Conservation (phyloP, 2,329 filamentous ascomycete species). For the Bipolaris victoriae region DNA sequence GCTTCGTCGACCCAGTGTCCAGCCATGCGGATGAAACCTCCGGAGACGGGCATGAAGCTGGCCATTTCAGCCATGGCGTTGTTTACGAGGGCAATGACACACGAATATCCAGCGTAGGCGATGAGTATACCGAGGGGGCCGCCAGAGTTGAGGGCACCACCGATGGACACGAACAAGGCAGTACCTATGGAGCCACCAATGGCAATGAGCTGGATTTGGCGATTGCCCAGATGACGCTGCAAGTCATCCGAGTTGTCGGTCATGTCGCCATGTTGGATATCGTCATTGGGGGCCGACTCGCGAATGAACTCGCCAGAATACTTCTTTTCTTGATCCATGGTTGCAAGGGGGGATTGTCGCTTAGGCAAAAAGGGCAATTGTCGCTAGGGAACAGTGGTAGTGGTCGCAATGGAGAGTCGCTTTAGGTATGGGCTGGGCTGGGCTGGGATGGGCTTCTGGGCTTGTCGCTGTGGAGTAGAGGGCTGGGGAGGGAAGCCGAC, state of each 20-base stretch:
- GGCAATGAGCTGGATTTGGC: conserved; percentile 51
- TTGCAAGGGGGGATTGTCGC: conserved; percentile 27
- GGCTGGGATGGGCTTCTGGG: conserved; percentile 2
- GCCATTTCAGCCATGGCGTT: conserved; percentile 71
- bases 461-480: conserved; percentile 25
- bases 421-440: conserved; percentile 11
- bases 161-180: conserved; percentile 67
- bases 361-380: conserved; percentile 14
- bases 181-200: conserved; percentile 52
- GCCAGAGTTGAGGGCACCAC: conserved; percentile 59
- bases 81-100: conserved; percentile 66
- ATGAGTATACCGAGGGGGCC: conserved; percentile 63
- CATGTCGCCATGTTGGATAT: conserved; percentile 38
- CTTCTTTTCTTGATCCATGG: conserved; percentile 42
- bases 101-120: conserved; percentile 63
- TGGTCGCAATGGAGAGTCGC: conserved; percentile 23
- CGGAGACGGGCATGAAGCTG: conserved; percentile 66
- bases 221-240: conserved; percentile 49
- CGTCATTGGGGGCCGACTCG: conserved; percentile 31
- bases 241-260: conserved; percentile 47
- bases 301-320: conserved; percentile 41
- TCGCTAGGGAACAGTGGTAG: conserved; percentile 13
- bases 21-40: conserved; percentile 68
- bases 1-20: conserved; percentile 71
- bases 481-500: conserved; percentile 13